Evolutionary conservation across 2,329 filamentous ascomycete genomes (phyloP), one percentile per base, ranked within the genome.

Genomic region (Podosphaera aphanis): DNA sequence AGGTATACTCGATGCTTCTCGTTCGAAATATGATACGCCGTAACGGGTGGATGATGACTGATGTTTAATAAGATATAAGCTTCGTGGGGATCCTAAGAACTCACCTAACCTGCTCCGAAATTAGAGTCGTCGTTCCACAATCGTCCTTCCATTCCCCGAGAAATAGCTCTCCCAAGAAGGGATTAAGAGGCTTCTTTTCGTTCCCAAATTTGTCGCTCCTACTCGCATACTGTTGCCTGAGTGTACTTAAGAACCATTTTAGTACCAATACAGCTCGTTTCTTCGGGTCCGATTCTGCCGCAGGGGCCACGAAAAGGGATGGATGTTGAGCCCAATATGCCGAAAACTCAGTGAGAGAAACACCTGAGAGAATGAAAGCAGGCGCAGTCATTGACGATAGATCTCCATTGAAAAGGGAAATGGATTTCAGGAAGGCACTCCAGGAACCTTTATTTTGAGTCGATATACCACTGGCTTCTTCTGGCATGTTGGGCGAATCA

Each of bases 181-280:
- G 90, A 59, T 98, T 95, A 49, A 98, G 66, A 2, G 88, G 88
- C 68, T 95, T 98, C 75, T 95, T 95, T 69, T 94, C 88, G 58
- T 84, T 90, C 43, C 84, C 85, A 51, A 70, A 77, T 55, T 76
- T 66, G 54, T 94, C 86, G 59, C 83, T 92, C 48, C 72, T 70
- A 57, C 68, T 74, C 11, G 41, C 41, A 56, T 78, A 77, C 60
- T 93, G 84, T 63, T 92, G 83, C 66, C 90, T 93, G 45, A 95
- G 69, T 2, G 86, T 93, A 57, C 77, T 86, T 46, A 95, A 65
- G 65, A 94, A 95, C 88, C 88, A 95, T 63, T 88, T 92, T 55
- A 94, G 67, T n/a, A 95, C 88, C 29, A 88, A 68, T 53, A 93
- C 64, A 18, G 83, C 79, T 50, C 88, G 77, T 66, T 84, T 90